Percentiles rank a stretch among this genome's conserved stretches.
phyloP scores from a whole-genome alignment of 495 filamentous ascomycete genomes.

The Pyrenula massariospora region DNA sequence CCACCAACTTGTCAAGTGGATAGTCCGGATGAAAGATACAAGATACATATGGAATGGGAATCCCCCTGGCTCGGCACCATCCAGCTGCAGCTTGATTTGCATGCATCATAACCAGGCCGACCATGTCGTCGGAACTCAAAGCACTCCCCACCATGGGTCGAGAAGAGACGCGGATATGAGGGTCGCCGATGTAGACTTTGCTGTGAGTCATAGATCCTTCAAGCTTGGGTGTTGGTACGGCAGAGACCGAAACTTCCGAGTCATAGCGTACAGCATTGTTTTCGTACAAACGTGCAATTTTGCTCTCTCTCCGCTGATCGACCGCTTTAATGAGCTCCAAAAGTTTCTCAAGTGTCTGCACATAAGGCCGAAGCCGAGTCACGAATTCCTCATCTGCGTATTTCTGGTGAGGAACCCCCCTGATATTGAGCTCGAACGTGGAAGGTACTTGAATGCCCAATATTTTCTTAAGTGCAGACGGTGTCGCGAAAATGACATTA shows the following conservation, averaged over 20 bases:
- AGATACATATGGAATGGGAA: conserved; percentile 69
- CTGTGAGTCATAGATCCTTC: not conserved
- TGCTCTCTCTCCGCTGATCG: not conserved
- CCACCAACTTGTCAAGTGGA: conserved; percentile 4
- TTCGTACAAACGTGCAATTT: not conserved
- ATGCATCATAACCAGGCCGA: conserved; percentile 53
- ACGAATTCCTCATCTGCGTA: not conserved
- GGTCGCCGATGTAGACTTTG: not conserved
- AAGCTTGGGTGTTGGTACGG: not conserved
- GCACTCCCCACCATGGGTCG: not conserved
- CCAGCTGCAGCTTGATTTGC: conserved; percentile 59
- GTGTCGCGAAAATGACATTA: conserved; percentile 66
- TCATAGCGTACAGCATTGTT: not conserved
- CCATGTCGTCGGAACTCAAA: conserved; percentile 11
- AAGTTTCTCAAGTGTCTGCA: not conserved
- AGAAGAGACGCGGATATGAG: not conserved
- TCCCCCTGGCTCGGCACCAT: conserved; percentile 63
- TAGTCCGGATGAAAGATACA: conserved; percentile 49
- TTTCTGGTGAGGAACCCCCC: not conserved
- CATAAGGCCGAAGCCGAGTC: not conserved
- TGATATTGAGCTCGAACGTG: not conserved
- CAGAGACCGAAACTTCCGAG: not conserved
- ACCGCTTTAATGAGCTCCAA: not conserved
- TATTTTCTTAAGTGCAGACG: not conserved
- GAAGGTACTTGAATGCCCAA: not conserved